Evolutionary conservation across 208 protist genomes (phyloP).

Genomic region (Leishmania braziliensis): DNA sequence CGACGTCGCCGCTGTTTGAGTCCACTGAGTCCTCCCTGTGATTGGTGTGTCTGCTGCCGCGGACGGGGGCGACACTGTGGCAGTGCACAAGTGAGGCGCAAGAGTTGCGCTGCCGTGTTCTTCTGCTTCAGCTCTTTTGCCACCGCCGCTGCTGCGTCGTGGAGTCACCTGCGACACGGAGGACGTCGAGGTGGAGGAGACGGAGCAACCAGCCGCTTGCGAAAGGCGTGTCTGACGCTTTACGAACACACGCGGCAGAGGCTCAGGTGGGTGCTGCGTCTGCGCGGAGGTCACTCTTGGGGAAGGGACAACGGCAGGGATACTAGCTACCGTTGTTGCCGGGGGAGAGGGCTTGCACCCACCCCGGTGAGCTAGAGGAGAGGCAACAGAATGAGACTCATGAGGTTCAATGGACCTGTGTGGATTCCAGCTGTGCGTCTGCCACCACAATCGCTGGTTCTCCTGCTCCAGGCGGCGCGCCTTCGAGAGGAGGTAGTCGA

Average conservation of each 20-base stretch:
- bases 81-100: not conserved
- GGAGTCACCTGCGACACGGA: not conserved
- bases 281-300: not conserved
- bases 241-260: conserved; percentile 2
- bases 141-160: not conserved
- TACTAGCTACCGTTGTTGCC: not conserved
- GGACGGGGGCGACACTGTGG: conserved; percentile 13
- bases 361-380: not conserved
- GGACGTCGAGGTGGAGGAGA: not conserved
- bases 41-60: conserved; percentile 2
- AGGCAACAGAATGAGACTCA: not conserved
- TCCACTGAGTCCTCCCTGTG: not conserved
- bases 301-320: not conserved
- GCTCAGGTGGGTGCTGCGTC: not conserved
- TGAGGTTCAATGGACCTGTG: conserved; percentile 1
- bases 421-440: conserved; percentile 35
- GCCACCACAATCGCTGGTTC: conserved; percentile 26
- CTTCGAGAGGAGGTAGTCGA: conserved; percentile 34
- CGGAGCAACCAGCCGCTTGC: not conserved
- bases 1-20: not conserved
- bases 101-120: not conserved
- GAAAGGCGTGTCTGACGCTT: conserved; percentile 6
- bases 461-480: conserved; percentile 27
- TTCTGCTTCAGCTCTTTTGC: not conserved
- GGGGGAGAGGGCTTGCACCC: not conserved